Conservation (phyloP, 176 grass and related monocot species). For the Carex pumila region DNA sequence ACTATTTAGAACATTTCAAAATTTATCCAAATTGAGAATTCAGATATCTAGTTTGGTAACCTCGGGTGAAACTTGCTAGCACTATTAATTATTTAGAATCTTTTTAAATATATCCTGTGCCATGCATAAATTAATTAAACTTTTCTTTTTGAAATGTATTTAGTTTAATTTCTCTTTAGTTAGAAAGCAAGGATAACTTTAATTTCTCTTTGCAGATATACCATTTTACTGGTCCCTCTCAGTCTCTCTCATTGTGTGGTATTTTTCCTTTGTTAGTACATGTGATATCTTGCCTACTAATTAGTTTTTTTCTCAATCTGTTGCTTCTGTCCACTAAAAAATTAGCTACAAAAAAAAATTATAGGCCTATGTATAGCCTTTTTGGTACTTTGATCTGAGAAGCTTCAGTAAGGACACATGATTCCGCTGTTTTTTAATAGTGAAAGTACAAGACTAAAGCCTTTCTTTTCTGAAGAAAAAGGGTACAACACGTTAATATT, state of each 20-base stretch:
- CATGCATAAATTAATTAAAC: neutral
- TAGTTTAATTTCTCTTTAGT: too few species aligned
- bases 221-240: neutral
- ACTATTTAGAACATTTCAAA: too few species aligned
- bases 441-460: neutral
- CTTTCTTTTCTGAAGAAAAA: neutral
- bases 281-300: neutral
- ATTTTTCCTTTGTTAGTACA: neutral
- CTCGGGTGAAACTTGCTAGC: neutral
- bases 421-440: constrained; percentile 9
- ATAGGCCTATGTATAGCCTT: constrained; percentile 16
- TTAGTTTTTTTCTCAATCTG: neutral
- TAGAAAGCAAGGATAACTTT: neutral
- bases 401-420: constrained; percentile 1
- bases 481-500: too few species aligned
- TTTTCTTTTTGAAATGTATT: neutral
- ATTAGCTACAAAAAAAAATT: neutral
- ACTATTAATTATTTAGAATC: neutral
- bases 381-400: constrained; percentile 16
- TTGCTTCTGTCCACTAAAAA: neutral
- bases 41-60: neutral
- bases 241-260: neutral
- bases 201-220: neutral
- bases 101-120: neutral
- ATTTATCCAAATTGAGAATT: too few species aligned